Evolutionary conservation across 805 yeast species (phyloP), one percentile per base, ranked within the genome.

Genomic region (Ascoidea tarda): DNA sequence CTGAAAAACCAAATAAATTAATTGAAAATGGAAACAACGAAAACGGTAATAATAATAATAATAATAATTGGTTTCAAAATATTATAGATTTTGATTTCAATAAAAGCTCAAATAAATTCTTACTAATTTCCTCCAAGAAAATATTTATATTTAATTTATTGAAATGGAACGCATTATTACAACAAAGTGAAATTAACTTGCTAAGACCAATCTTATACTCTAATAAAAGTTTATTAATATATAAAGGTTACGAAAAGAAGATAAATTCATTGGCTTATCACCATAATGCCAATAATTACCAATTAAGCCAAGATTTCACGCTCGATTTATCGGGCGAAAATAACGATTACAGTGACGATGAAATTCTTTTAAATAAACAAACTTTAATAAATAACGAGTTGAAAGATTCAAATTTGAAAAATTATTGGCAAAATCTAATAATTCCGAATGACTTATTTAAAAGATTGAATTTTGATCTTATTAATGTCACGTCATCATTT

Each of bases 181-280:
- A 52, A 6, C 64, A 57, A 31, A 59, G 55, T 32, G 64, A 64
- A 48, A 51, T 58, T 38, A 61, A 60, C 47, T 53, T 58, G 1
- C 59, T 59, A 31, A 56, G 57, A 33, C 68, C 66, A 6, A 54
- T 64, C 3, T 53, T 62, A 3, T 8, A 10, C 14, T 38, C 44
- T 10, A 38, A 38, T 38, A 4, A 56, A 54, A 44, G 5, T 64
- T 0, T 60, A 57, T 38, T 38, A 21, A 54, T 63, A 6, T 63
- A 63, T 52, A 60, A 65, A 3, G 62, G 64, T 3, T 55, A 60
- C 46, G 60, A 59, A 49, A 48, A 47, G 2, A 47, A 53, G 8
- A 49, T 57, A 6, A 38, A 54, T 6, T 46, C 28, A 38, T 10
- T 10, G 8, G 14, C 44, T 4, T 10, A 4, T 38, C 44, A 38